These are phyloP conservation scores for Colletotrichum somersetense DNA, from an alignment of 2,329 filamentous ascomycete species.

Conservation along the genomic window DNA sequence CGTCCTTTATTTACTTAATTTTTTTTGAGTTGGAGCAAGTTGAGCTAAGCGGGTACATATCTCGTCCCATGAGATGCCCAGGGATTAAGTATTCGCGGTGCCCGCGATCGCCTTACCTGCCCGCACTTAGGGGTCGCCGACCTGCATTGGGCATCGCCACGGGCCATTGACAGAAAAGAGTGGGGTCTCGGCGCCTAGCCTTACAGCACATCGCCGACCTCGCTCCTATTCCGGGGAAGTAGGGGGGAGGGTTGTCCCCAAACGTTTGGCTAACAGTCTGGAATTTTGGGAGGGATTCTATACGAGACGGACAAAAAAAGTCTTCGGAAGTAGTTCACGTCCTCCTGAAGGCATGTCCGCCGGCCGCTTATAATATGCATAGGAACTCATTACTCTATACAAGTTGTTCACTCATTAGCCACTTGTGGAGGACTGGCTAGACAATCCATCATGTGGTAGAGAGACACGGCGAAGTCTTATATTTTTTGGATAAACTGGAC, in stretches of 20 bases:
- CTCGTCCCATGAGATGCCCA: background rate
- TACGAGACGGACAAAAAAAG: background rate
- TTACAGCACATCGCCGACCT: conserved; percentile 35
- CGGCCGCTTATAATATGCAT: background rate
- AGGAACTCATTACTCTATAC: background rate
- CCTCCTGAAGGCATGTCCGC: too few species aligned
- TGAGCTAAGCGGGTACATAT: background rate
- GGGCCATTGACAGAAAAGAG: conserved; percentile 6
- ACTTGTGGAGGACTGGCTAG: background rate
- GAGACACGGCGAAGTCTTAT: background rate
- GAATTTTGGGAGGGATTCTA: background rate
- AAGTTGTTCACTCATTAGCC: background rate
- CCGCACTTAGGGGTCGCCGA: conserved; percentile 30
- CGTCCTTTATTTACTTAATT: background rate
- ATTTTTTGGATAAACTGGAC: conserved; percentile 57
- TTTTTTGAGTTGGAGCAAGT: background rate
- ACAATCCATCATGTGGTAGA: background rate
- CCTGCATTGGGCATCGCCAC: conserved; percentile 38
- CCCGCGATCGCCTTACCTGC: conserved; percentile 22
- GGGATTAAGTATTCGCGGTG: conserved; percentile 38
- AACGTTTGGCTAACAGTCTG: background rate
- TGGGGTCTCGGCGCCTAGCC: conserved; percentile 23
- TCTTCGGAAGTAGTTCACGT: background rate
- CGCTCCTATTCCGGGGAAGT: conserved; percentile 20
- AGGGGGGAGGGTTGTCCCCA: too few species aligned